Conservation (phyloP, 2,329 filamentous ascomycete genomes). For the Cordyceps cicadae region DNA sequence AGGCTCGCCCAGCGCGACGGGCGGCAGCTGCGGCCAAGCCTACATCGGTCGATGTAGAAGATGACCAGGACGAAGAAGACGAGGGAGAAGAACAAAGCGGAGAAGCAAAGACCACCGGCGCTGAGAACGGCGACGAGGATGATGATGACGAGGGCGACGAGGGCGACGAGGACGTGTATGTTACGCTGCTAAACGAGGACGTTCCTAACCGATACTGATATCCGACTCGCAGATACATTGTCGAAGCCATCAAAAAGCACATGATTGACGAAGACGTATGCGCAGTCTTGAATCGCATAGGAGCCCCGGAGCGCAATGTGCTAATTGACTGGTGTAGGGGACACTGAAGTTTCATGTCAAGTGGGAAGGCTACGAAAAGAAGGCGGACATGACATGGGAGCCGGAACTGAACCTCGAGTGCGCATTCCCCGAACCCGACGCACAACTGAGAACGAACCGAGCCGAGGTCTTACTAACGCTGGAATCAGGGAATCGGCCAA, state of each 20-base stretch:
- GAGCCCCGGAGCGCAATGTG: neutral
- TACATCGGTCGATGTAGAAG: slow-evolving; percentile 28
- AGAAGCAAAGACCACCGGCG: slow-evolving; percentile 8
- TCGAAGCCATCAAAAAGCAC: slow-evolving; percentile 65
- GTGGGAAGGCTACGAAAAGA: slow-evolving; percentile 70
- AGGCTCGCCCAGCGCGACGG: slow-evolving; percentile 15
- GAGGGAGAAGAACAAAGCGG: slow-evolving; percentile 39
- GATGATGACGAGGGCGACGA: slow-evolving; percentile 1
- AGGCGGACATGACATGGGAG: slow-evolving; percentile 69
- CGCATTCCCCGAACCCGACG: neutral
- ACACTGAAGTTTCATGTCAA: slow-evolving; percentile 57
- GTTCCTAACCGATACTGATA: slow-evolving; percentile 13
- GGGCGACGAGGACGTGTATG: slow-evolving; percentile 19
- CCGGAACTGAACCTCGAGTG: slow-evolving; percentile 57
- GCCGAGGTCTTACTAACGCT: neutral
- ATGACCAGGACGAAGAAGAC: slow-evolving; percentile 33
- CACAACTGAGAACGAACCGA: too few species aligned
- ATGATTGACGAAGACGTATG: slow-evolving; percentile 48
- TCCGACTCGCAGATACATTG: slow-evolving; percentile 50
- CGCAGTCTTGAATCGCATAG: slow-evolving; percentile 1
- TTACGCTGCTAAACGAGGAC: neutral
- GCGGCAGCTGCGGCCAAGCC: slow-evolving; percentile 22
- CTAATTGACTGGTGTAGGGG: slow-evolving; percentile 28
- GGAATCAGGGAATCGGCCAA: slow-evolving; percentile 44
- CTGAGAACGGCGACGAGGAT: neutral